These are phyloP conservation scores for Colletotrichum costaricense DNA, from an alignment of 2,329 filamentous ascomycete genomes.

Conservation along the genomic window DNA sequence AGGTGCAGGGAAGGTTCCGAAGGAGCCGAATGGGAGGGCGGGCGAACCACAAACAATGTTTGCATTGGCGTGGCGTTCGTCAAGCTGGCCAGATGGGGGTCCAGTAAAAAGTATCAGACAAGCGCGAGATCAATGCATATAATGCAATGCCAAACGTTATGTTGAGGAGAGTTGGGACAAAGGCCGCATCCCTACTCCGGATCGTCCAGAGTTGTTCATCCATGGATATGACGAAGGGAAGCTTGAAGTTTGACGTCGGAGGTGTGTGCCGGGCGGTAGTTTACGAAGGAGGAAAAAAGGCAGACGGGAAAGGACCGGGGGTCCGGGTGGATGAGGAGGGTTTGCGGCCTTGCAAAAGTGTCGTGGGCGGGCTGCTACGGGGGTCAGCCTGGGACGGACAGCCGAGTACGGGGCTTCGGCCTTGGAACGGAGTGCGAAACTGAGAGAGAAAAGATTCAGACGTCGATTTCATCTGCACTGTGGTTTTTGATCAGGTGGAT, in stretches of 20 bases:
- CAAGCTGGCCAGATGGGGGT: not conserved
- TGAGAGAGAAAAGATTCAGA: not conserved
- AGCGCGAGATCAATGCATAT: constrained; percentile 31
- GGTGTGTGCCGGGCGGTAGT: constrained; percentile 6
- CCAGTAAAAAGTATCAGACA: not conserved
- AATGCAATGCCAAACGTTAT: constrained; percentile 26
- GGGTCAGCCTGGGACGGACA: not conserved
- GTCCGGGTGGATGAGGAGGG: constrained; percentile 1
- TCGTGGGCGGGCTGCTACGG: not conserved
- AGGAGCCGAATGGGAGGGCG: constrained; percentile 25
- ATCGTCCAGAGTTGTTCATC: constrained; percentile 27
- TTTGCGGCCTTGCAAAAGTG: not conserved
- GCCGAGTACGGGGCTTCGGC: not conserved
- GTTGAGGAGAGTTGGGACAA: not conserved
- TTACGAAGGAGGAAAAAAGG: not conserved
- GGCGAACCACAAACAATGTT: constrained; percentile 26
- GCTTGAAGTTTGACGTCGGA: constrained; percentile 27
- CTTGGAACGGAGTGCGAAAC: not conserved
- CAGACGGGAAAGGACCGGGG: not conserved
- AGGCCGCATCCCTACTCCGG: constrained; percentile 2
- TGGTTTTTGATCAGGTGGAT: not conserved
- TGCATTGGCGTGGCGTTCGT: constrained; percentile 29
- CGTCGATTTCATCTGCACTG: not conserved
- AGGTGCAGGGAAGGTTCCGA: constrained; percentile 31
- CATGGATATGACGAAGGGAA: constrained; percentile 21